These are phyloP conservation scores for Thinopyrum elongatum DNA, from an alignment of 176 grass and related monocot species.

Conservation along the genomic window DNA sequence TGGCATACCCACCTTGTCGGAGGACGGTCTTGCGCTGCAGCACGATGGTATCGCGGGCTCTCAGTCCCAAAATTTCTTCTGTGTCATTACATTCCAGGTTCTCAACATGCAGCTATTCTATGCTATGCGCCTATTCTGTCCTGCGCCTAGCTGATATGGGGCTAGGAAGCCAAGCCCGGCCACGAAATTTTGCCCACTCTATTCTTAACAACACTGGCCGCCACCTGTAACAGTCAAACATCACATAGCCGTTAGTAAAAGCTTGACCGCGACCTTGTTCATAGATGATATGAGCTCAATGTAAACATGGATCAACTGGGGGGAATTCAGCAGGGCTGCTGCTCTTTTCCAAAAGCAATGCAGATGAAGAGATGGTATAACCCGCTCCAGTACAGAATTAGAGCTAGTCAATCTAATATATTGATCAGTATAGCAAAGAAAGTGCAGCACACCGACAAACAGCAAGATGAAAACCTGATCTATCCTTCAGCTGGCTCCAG, in stretches of 20 bases:
- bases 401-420: not conserved
- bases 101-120: not conserved
- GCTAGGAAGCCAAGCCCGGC: not conserved
- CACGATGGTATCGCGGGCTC: conserved; percentile 23
- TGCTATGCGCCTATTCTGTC: not conserved
- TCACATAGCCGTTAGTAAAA: not conserved
- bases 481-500: not conserved
- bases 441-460: not conserved
- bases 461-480: not conserved
- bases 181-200: not conserved
- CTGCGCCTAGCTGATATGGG: not conserved
- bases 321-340: not conserved
- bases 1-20: too few relatives aligned
- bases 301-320: not conserved
- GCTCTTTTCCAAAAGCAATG: not conserved
- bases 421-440: not conserved
- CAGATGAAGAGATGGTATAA: not conserved
- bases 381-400: not conserved
- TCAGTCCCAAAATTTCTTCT: not conserved
- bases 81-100: conserved; percentile 16
- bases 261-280: not conserved
- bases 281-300: not conserved
- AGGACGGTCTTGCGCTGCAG: not conserved
- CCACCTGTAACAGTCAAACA: conserved; percentile 2
- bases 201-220: not conserved